Evolutionary conservation across 495 filamentous ascomycete genomes (phyloP).

Genomic region (Penicillium dipodomyicola): DNA sequence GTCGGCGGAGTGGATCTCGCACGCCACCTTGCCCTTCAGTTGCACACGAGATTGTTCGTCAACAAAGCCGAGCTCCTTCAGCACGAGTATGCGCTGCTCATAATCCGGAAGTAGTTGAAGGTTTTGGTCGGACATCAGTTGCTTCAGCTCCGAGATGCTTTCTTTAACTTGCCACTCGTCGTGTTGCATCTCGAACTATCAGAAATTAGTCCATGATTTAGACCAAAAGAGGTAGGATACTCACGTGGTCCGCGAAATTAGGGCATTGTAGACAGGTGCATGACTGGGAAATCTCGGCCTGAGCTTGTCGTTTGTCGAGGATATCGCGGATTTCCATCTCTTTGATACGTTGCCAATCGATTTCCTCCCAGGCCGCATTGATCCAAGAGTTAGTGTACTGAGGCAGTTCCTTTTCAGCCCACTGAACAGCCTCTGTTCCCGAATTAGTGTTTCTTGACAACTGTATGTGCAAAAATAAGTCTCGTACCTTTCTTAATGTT

Average conservation of each 20-base stretch:
- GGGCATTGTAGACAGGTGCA: conserved; percentile 64
- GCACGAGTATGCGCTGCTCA: conserved; percentile 86
- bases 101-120: conserved; percentile 97
- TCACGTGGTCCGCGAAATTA: conserved; percentile 80
- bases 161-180: conserved; percentile 93
- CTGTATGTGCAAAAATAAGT: background rate
- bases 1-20: conserved; percentile 96
- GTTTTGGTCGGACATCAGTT: conserved; percentile 92
- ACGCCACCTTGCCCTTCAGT: conserved; percentile 96
- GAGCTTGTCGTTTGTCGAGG: conserved; percentile 62
- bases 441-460: conserved; percentile 11
- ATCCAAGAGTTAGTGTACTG: conserved; percentile 68
- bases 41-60: conserved; percentile 80
- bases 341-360: conserved; percentile 76
- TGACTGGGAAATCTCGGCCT: conserved; percentile 55
- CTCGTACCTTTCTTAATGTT: conserved; percentile 45
- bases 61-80: conserved; percentile 87
- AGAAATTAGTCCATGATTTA: background rate
- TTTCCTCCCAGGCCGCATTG: conserved; percentile 73
- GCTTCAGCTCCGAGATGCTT: conserved; percentile 79
- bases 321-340: conserved; percentile 73
- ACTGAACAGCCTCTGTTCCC: conserved; percentile 37
- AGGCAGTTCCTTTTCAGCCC: conserved; percentile 59
- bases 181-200: conserved; percentile 82
- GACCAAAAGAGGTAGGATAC: conserved; percentile 23